A percentile compares a stretch with the other conserved stretches of the same genome.
These are phyloP conservation scores for Suillus clintonianus DNA, from an alignment of 768 basidiomycete species.

Conservation along the genomic window DNA sequence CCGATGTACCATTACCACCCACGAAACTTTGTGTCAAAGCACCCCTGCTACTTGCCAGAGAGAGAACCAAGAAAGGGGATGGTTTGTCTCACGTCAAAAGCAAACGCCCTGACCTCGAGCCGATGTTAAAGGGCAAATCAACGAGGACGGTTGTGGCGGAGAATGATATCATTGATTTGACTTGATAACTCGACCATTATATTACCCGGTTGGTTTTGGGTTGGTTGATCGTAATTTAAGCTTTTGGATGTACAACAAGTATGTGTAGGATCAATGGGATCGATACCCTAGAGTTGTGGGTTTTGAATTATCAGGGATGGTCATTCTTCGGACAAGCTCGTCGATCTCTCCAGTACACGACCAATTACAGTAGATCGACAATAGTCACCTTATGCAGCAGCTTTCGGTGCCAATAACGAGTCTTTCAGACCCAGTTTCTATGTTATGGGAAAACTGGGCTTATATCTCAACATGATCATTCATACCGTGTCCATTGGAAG, in stretches of 20 bases:
- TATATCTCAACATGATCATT: too few species aligned
- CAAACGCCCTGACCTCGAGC: neutral
- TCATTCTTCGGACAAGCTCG: neutral
- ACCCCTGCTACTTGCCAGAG: constrained; percentile 27
- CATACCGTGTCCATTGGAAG: too few species aligned
- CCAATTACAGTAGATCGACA: too few species aligned
- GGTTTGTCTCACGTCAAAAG: neutral
- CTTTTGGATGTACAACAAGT: neutral
- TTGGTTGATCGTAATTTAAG: neutral
- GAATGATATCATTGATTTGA: constrained; percentile 44
- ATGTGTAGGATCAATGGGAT: neutral
- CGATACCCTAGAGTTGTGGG: neutral
- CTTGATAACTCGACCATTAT: constrained; percentile 21
- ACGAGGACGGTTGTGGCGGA: neutral
- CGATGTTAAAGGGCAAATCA: neutral
- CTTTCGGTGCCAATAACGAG: too few species aligned
- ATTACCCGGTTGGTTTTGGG: neutral
- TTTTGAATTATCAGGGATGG: neutral
- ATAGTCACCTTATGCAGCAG: too few species aligned
- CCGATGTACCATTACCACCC: constrained; percentile 23
- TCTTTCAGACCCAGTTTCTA: too few species aligned
- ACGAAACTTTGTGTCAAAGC: constrained; percentile 6
- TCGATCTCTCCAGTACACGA: neutral
- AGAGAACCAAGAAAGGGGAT: constrained; percentile 8
- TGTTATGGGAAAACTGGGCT: too few species aligned